A percentile compares a stretch with the other conserved stretches of the same genome.
Evolutionary conservation across 83 land plant species (phyloP).

Genomic region (Diphasiastrum complanatum): DNA sequence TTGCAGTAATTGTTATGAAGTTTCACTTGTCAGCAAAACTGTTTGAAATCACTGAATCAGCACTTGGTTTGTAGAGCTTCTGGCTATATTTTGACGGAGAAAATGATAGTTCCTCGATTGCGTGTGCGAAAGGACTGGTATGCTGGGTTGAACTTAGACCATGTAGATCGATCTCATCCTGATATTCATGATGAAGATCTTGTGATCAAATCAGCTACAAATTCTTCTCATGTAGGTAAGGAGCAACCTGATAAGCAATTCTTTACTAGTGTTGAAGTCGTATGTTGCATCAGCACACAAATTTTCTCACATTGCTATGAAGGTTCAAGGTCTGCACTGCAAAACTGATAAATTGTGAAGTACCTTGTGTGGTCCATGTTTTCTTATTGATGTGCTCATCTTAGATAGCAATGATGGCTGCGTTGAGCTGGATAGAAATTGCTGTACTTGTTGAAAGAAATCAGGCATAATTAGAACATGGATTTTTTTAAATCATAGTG

Average conservation of each 20-base stretch:
- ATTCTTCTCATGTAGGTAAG: not conserved
- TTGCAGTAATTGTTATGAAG: not conserved
- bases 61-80: slow-evolving; percentile 48
- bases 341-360: no score
- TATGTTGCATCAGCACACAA: no score
- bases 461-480: no score
- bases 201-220: slow-evolving; percentile 3
- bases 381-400: no score
- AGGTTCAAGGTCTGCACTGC: no score
- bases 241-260: slow-evolving; percentile 28
- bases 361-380: no score
- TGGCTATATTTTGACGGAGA: slow-evolving; percentile 78
- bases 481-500: no score
- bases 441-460: no score
- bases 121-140: slow-evolving; percentile 88
- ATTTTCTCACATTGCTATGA: no score
- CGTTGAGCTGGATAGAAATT: no score
- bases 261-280: no score
- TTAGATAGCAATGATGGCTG: no score
- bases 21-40: not conserved
- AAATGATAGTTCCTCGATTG: slow-evolving; percentile 68
- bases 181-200: slow-evolving; percentile 87
- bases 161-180: slow-evolving; percentile 87
- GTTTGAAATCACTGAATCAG: not conserved
- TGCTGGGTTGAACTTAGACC: slow-evolving; percentile 77